These are phyloP conservation scores for Solanum virginianum DNA, from an alignment of 257 asterid species.

Conservation along the genomic window DNA sequence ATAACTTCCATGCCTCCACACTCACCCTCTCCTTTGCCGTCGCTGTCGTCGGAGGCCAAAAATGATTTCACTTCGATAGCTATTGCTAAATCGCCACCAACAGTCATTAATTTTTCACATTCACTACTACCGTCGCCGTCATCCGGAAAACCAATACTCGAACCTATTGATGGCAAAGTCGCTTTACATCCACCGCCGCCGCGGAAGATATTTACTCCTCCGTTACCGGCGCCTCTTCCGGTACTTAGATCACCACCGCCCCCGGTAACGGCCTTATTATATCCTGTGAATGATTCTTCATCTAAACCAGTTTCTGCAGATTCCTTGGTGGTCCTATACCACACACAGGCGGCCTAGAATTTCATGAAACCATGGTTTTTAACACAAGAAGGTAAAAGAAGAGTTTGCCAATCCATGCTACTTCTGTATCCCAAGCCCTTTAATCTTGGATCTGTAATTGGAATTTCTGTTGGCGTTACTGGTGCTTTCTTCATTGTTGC, in stretches of 20 bases:
- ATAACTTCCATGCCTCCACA: background rate
- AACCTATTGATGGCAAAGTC: background rate
- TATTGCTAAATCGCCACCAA: background rate
- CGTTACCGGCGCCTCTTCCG: background rate
- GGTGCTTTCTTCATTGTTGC: conserved; percentile 1
- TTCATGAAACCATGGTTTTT: background rate
- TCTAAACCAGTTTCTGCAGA: background rate
- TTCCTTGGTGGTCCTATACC: background rate
- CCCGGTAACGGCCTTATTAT: background rate
- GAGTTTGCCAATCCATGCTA: background rate
- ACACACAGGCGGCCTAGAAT: background rate
- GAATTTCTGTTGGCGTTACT: background rate
- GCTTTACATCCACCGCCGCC: background rate
- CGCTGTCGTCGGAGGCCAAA: background rate
- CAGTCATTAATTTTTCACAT: background rate
- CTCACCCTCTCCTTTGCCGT: background rate
- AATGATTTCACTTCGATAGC: background rate
- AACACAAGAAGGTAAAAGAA: background rate
- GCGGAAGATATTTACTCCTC: background rate
- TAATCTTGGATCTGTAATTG: background rate
- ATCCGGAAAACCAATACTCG: background rate
- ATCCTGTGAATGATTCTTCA: background rate
- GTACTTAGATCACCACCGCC: background rate
- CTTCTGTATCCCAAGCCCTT: background rate
- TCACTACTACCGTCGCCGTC: background rate